Evolutionary conservation across 805 yeast genomes (phyloP), one percentile per base, ranked within the genome.

Genomic region (Yueomyces sp.): DNA sequence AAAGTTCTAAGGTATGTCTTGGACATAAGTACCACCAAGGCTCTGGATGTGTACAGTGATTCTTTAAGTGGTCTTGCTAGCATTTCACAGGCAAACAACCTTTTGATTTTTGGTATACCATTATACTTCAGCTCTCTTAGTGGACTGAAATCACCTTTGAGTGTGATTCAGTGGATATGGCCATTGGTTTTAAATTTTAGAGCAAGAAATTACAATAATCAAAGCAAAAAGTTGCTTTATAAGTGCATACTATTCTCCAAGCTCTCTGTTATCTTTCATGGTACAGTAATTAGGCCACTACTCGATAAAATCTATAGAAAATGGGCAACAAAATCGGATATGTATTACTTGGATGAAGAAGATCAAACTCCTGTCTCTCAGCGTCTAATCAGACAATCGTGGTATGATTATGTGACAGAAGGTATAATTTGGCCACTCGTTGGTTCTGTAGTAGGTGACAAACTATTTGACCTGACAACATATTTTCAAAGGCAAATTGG

Each of bases 11-110:
- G 55, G 38, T 36, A 45, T n/a, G 8, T 57, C 27, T 40, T 57
- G 29, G 49, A 54, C 37, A 52, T 52, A 12, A 49, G 55, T 38
- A 56, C 57, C 9, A 53, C 63, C 12, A 55, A 49, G 38, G 57
- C 59, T 1, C 41, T 58, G 27, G 61, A 58, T 45, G 56, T 57
- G 1, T 58, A 52, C 42, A 42, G 47, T 26, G 51, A 53, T 27
- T 48, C 58, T 4, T 40, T 44, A 40, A 44, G 38, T n/a, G 61
- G 62, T 6, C 32, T 53, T 2, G 27, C 41, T 2, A 52, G 55
- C 37, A 43, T 58, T 4, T 47, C 60, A 1, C 31, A 40, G 5
- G 31, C 42, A 26, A 50, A 51, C 6, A 50, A 48, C 28, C 37
- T 53, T 26, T 11, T 52, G 4, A 43, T 56, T 7, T 45, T 47